phyloP scores from a whole-genome alignment of 768 basidiomycete species.

The Kwoniella bestiolae region DNA sequence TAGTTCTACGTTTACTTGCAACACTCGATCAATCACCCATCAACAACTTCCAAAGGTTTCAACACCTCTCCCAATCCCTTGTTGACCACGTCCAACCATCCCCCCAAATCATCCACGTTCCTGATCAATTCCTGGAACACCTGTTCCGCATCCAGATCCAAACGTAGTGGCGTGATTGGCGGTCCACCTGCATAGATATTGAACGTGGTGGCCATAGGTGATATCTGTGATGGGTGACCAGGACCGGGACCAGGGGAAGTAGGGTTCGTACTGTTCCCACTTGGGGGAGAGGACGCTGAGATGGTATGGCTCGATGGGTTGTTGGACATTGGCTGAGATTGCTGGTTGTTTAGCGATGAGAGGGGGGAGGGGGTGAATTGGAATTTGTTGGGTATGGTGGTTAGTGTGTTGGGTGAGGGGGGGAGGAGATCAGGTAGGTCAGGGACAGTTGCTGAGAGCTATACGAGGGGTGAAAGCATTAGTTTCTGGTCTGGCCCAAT shows the following conservation, averaged over 20 bases:
- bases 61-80: slow-evolving; percentile 71
- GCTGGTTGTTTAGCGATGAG: slow-evolving; percentile 22
- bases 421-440: slow-evolving; percentile 49
- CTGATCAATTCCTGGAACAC: slow-evolving; percentile 72
- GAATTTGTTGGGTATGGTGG: slow-evolving; percentile 41
- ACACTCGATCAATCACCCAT: neutral
- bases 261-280: no score
- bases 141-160: slow-evolving; percentile 66
- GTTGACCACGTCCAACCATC: slow-evolving; percentile 78
- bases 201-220: neutral
- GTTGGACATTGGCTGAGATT: slow-evolving; percentile 11
- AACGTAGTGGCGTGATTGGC: slow-evolving; percentile 70
- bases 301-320: slow-evolving; percentile 5
- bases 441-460: slow-evolving; percentile 47
- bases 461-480: no score
- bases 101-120: slow-evolving; percentile 73
- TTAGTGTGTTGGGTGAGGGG: slow-evolving; percentile 39
- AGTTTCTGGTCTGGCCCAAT: neutral
- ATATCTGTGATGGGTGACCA: slow-evolving; percentile 1
- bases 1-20: neutral
- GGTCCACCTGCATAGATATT: slow-evolving; percentile 32
- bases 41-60: slow-evolving; percentile 53
- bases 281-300: slow-evolving; percentile 11
- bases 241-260: slow-evolving; percentile 1
- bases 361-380: slow-evolving; percentile 50